Evolutionary conservation across 2,329 filamentous ascomycete species (phyloP), one percentile per base, ranked within the genome.

Genomic region (Tolypocladium endophyticum): DNA sequence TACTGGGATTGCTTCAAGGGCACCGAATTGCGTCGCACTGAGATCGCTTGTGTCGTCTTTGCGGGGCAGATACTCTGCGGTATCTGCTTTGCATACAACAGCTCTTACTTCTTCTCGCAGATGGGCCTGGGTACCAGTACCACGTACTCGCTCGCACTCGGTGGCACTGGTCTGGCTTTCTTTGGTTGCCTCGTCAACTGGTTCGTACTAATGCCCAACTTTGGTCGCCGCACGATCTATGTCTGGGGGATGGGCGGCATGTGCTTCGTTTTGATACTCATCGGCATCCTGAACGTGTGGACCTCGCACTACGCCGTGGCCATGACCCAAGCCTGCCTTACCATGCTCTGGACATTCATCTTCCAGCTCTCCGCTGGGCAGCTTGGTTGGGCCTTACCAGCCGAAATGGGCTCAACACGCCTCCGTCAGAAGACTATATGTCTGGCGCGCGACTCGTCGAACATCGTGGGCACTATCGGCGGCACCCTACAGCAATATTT

Each of bases 171-270:
- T 62, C 78, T 68, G 72, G 76, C 63, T 62, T 73, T 69, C 71
- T 65, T 77, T 4, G 79, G 77, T 1, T 79, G 76, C 0, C 64
- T 79, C 1, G 59, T 73, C 2, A 77, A 77, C 2, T 82, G 78
- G 79, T 61, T 72, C 9, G 56, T 65, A 11, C 61, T 77, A 45
- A 76, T 77, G 72, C 68, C 69, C 0, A 66, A 72, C 2, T 73
- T 79, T 57, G 79, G 79, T 30, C 73, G 79, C 23, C 73, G 77
- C 4, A 74, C 71, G 1, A 70, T 79, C 4, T 76, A 81, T 58
- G 68, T 79, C 28, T 67, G 66, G 30, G 80, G 80, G n/a, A 73
- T 78, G 39, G 72, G 73, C 2, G 66, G 69, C 30, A 72, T 81
- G 73, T 64, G 67, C 59, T 2, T 63, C 41, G 69, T 72, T 0